Evolutionary conservation across 2,329 filamentous ascomycete genomes (phyloP), one percentile per base, ranked within the genome.

Genomic region (Fusarium nematophilum): DNA sequence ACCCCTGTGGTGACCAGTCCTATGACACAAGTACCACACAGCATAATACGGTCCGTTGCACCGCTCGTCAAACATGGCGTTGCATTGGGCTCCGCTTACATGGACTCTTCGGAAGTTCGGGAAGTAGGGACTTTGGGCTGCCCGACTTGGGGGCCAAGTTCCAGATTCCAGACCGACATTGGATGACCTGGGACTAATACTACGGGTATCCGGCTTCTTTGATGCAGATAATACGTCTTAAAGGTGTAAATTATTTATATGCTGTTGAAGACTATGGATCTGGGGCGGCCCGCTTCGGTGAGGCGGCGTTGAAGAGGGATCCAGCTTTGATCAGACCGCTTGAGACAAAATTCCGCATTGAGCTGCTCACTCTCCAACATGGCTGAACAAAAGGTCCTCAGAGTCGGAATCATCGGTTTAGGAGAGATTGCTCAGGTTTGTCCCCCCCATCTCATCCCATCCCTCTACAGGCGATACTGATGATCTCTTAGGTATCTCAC

Each of bases 401-500:
- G 30, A 4, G 39, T 58, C 3, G 55, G 55, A 4, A 45, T 58
- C 23, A 54, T 58, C 9, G 55, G 55, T 5, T 33, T 54, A 6
- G 55, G 55, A 38, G 55, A 58, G 39, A 43, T 58, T 4, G 55
- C 55, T 17, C 55, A 58, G 50, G 55, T 58, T 45, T 15, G 39
- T 30, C n/a, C 27, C 10, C 3, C 9, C 15, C 6, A 14, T 11
- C 23, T 21, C 23, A 11, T 27, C 3, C 17, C 9, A 9, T 11
- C 21, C 10, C 1, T 21, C 25, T 30, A 11, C 21, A 34, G 2
- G 21, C 9, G 4, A 37, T 34, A 29, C 21, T 58, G 7, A 57
- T 27, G 62, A 74, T 84, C 33, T 73, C 81, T 25, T 80, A 85
- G 69, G 79, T 83, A 36, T 77, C 80, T 29, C 83, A 86, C 67